A percentile compares a stretch with the other conserved stretches of the same genome.
phyloP scores from a whole-genome alignment of 257 asterid species.

The Coffea eugenioides region DNA sequence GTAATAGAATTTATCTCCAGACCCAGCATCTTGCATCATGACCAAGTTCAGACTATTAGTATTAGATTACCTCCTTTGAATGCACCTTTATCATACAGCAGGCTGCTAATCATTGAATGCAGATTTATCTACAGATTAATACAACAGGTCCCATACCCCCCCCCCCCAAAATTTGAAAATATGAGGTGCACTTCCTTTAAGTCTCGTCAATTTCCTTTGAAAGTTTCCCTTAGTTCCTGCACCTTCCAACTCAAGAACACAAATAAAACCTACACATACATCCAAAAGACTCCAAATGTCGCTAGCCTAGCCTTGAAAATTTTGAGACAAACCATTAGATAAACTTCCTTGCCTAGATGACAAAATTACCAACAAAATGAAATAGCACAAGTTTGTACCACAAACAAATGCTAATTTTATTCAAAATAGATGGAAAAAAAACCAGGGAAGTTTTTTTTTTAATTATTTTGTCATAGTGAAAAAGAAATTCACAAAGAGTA shows the following conservation, averaged over 20 bases:
- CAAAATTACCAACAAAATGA: not conserved
- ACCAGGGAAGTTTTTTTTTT: too few relatives aligned
- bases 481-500: not conserved
- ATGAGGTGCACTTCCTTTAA: not conserved
- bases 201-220: not conserved
- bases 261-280: not conserved
- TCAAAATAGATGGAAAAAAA: too few relatives aligned
- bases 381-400: not conserved
- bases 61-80: not conserved
- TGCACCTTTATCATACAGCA: not conserved
- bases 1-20: not conserved
- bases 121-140: not conserved
- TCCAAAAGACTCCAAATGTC: not conserved
- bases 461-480: too few relatives aligned
- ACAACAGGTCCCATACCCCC: not conserved
- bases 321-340: not conserved
- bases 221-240: not conserved
- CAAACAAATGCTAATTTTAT: too few relatives aligned
- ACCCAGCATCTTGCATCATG: not conserved
- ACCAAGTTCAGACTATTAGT: not conserved
- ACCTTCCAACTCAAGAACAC: not conserved
- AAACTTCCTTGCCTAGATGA: not conserved
- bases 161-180: not conserved
- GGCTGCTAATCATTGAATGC: not conserved
- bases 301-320: not conserved